Base-by-base conservation (phyloP, 169 alveolate genomes). In the Toxoplasma gondii region DNA sequence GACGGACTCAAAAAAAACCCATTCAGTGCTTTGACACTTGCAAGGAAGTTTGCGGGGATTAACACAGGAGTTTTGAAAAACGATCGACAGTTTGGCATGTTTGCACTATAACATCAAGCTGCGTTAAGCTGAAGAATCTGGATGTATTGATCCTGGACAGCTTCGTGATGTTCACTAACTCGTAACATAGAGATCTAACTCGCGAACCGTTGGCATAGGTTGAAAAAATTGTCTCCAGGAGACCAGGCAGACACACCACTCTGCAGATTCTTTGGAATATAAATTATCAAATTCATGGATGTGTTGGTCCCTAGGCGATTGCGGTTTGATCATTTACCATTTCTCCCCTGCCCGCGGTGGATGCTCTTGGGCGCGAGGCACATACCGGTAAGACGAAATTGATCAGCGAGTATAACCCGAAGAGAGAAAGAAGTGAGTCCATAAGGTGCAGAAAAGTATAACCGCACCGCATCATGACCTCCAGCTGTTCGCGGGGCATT, bases 351-450 rank as follows among this genome's bases (percentile, higher is more conserved):
- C 12, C 12, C 58, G 22, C 58, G 58, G 58, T 49, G 58, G 58
- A 4, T 12, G 58, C 12, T 12, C 58, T 49, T 49, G 58, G 58
- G 22, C 12, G 58, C 58, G 58, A 49, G 12, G 12, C n/a, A n/a
- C 86, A 7, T 19, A 19, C 86, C 86, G 29, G 2, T 45, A 78
- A 10, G 27, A n/a, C 86, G 49, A 78, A 19, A 78, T 19, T 24
- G 44, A 78, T 78, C 86, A 78, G 31, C n/a, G 86, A n/a, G 86
- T 78, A 78, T 5, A 78, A 4, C 22, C 86, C 86, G 43, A 78
- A 1, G 86, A 78, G 86, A 12, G 86, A 19, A 31, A 78, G 86
- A 19, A 78, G 29, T 38, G 86, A 78, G 44, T 78, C 86, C 22
- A 78, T 10, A 19, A 38, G 9, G 86, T n/a, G n/a, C 86, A 78